Percentiles rank a stretch among this genome's conserved stretches.
These are phyloP conservation scores for Exophiala bonariae DNA, from an alignment of 2,329 filamentous ascomycete genomes.

Conservation along the genomic window DNA sequence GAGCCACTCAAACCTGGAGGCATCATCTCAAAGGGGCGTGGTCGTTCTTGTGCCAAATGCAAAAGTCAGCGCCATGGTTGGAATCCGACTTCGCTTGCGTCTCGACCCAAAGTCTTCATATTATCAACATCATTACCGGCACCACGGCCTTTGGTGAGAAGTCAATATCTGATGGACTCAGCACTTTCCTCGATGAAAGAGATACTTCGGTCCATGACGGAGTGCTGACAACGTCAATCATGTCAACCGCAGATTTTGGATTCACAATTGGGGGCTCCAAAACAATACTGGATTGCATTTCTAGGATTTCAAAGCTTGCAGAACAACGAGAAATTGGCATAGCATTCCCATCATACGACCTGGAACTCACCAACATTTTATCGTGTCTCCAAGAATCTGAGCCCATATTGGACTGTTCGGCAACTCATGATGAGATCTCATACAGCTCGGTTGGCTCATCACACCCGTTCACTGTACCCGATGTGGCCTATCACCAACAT, in stretches of 20 bases:
- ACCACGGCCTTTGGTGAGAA: conserved; percentile 1
- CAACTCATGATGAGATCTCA: no score
- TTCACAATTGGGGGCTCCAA: conserved; percentile 25
- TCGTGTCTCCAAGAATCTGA: no score
- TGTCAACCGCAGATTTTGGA: conserved; percentile 11
- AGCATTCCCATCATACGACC: no score
- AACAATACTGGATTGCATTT: conserved; percentile 21
- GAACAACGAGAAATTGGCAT: no score
- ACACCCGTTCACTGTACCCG: background rate
- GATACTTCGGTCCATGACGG: background rate
- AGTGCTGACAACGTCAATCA: background rate
- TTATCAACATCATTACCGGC: conserved; percentile 20
- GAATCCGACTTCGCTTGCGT: conserved; percentile 23
- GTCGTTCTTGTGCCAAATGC: conserved; percentile 13
- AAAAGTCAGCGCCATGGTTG: conserved; percentile 13
- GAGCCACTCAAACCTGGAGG: conserved; percentile 20
- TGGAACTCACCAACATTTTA: no score
- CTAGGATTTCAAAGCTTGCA: conserved; percentile 14
- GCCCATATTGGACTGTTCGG: no score
- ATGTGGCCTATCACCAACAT: background rate
- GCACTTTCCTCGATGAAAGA: background rate
- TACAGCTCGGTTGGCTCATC: no score
- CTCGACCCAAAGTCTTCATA: conserved; percentile 23
- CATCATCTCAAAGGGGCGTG: conserved; percentile 24
- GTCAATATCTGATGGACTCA: background rate